A percentile compares a stretch with the other conserved stretches of the same genome.
Conservation (phyloP, 805 yeast genomes). For the Cyberlindnera maclurae region DNA sequence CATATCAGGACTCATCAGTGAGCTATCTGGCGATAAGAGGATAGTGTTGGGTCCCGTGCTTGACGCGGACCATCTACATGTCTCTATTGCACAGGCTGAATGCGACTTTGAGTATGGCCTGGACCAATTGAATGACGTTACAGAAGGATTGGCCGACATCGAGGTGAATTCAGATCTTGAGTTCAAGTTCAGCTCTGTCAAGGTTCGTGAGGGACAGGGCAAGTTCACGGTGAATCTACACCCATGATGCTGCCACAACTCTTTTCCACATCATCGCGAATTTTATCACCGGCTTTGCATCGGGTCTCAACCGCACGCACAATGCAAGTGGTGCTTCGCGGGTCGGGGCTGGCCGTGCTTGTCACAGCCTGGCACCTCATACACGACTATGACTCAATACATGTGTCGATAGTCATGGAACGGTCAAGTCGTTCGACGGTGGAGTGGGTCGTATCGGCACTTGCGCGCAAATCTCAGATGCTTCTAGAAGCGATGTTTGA, state of each 20-base stretch:
- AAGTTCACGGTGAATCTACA: slow-evolving; percentile 4
- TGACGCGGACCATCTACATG: slow-evolving; percentile 8
- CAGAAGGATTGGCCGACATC: slow-evolving; percentile 5
- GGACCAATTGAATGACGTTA: slow-evolving; percentile 8
- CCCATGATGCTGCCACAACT: not conserved
- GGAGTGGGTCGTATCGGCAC: slow-evolving; percentile 1
- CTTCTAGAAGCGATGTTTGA: slow-evolving; percentile 2
- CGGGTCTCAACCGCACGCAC: not conserved
- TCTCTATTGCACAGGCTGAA: slow-evolving; percentile 8
- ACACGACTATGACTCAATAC: not conserved
- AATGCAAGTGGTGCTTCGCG: slow-evolving; percentile 6
- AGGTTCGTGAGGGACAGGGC: slow-evolving; percentile 7
- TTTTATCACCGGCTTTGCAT: not conserved
- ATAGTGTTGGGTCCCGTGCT: slow-evolving; percentile 5
- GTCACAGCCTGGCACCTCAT: not conserved
- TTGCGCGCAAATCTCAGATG: not conserved
- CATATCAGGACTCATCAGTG: slow-evolving; percentile 2
- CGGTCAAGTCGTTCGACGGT: too few relatives aligned
- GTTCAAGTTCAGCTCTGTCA: slow-evolving; percentile 10
- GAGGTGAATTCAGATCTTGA: slow-evolving; percentile 6
- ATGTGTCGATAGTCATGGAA: too few relatives aligned
- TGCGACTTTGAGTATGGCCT: not conserved
- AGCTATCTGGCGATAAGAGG: slow-evolving; percentile 1
- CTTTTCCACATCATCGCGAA: not conserved
- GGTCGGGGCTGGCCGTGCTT: slow-evolving; percentile 4